Percentiles rank a stretch among this genome's conserved stretches.
Evolutionary conservation across 164 flowering plant species (phyloP).

Genomic region (Vitis cinerea): DNA sequence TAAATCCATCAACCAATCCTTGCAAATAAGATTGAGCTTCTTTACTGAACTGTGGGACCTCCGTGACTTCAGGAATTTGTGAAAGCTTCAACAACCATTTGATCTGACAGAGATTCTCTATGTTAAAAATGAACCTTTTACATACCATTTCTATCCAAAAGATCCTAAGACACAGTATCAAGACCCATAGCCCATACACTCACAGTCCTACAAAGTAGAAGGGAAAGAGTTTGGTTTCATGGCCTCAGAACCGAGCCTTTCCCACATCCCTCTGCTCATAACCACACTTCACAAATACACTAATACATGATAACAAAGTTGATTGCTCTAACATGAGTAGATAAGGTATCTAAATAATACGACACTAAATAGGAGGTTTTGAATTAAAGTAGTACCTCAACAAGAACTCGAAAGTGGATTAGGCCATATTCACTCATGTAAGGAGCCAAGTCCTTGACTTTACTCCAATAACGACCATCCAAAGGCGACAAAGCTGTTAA

Average conservation of each 20-base stretch:
- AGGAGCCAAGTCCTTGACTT: constrained; percentile 83
- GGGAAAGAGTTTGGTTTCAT: too few species aligned
- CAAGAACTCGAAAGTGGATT: constrained; percentile 71
- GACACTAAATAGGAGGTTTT: neutral
- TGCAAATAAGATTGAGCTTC: constrained; percentile 63
- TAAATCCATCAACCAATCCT: constrained; percentile 56
- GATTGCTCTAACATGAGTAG: neutral
- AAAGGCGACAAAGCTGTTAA: constrained; percentile 79
- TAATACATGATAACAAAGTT: neutral
- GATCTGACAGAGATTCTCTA: constrained; percentile 42
- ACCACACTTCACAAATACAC: neutral
- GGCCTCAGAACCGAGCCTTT: too few species aligned
- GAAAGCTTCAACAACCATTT: constrained; percentile 93
- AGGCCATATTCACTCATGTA: constrained; percentile 84
- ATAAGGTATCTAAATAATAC: neutral
- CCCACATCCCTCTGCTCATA: neutral
- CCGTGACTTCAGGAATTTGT: constrained; percentile 69
- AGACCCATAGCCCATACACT: too few species aligned
- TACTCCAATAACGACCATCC: constrained; percentile 91
- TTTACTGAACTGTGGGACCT: constrained; percentile 77
- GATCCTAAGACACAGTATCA: too few species aligned
- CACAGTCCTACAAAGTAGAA: too few species aligned
- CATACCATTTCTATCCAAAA: neutral
- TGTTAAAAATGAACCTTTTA: neutral
- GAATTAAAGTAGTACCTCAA: constrained; percentile 62